Base-by-base conservation (phyloP, 768 basidiomycete genomes). In the Lentinula sp. region DNA sequence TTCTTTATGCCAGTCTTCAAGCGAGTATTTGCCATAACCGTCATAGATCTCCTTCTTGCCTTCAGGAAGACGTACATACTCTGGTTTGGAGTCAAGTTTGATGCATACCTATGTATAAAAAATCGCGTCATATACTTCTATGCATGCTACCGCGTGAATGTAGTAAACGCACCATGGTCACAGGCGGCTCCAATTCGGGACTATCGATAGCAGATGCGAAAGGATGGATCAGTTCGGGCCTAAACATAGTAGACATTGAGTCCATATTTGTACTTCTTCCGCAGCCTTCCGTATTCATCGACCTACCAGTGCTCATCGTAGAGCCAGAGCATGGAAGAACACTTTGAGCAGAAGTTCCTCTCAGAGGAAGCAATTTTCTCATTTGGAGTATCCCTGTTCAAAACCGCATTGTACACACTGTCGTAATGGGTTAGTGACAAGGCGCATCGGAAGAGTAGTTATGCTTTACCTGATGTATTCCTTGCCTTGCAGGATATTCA, bases 181-280 rank as follows among this genome's bases (percentile, higher is more conserved):
- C 73, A 2, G 86, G 84, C 0, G 66, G 62, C 39, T 79, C 77
- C 13, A 88, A 76, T n/a, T 80, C 75, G 2, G 85, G 85, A 4
- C 76, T 77, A 59, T 88, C 87, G 54, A 87, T 86, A 0, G 79
- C 85, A 32, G 84, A 84, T 8, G 86, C 86, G 63, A 87, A 88
- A 3, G 87, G 87, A 59, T 88, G 87, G 37, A 88, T 73, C 0
- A 82, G 66, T 31, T 87, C 83, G 0, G 86, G 85, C 86, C 86
- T 87, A 48, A 7, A 21, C 3, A 32, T 16, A 43, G 45, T 5
- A 43, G 42, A 18, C 18, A 34, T 40, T 9, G 18, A 57, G 15
- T 46, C 21, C 28, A 18, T 21, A 11, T 46, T 43, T 53, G 49
- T 34, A 16, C 28, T 11, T 42, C 31, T 35, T 11, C 31, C n/a